Evolutionary conservation across 2,329 filamentous ascomycete species (phyloP), one percentile per base, ranked within the genome.

Genomic region (Rhynchosporium graminicola): DNA sequence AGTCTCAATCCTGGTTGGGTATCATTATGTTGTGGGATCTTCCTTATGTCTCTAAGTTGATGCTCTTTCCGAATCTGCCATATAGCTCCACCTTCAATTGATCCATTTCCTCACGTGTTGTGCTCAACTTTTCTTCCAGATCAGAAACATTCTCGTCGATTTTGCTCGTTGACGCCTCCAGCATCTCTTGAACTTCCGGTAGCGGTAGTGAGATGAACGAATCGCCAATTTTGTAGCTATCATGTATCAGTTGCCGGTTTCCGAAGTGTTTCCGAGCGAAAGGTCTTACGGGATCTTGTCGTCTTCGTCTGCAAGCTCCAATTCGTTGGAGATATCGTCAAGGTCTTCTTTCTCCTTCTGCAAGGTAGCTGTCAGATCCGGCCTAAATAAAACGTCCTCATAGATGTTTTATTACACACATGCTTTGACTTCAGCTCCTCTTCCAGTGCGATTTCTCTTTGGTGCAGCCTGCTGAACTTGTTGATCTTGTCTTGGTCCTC

Each of bases 401-500:
- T 36, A 45, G 15, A 59, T 42, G 31, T 10, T n/a, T n/a, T 59
- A 15, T 40, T n/a, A 77, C 86, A 65, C 76, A 93, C 94, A 76
- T 87, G 87, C 76, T 96, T 97, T 5, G 78, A 76, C 74, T 89
- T 89, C 68, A 98, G 78, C 70, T 95, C 87, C 54, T 96, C 92
- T 74, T 96, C 88, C 3, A 98, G 76, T 3, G 82, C 77, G 40
- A 89, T 82, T 75, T 97, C 90, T 57, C 91, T 89, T 75, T 96
- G 92, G 76, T 99, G 95, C 66, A 99, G 82, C 50, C 92, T 88
- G 77, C 93, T 97, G 82, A 99, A 99, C 68, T 87, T 89, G 79
- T 99, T 99, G 85, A 99, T 99, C 79, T 95, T 96, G 80, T 98
- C 93, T 77, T 99, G 95, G 76, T 99, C 95, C 76, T 98, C 93